A percentile compares a stretch with the other conserved stretches of the same genome.
Conservation (phyloP, 805 yeast genomes). For the Cyberlindnera bimundalis region DNA sequence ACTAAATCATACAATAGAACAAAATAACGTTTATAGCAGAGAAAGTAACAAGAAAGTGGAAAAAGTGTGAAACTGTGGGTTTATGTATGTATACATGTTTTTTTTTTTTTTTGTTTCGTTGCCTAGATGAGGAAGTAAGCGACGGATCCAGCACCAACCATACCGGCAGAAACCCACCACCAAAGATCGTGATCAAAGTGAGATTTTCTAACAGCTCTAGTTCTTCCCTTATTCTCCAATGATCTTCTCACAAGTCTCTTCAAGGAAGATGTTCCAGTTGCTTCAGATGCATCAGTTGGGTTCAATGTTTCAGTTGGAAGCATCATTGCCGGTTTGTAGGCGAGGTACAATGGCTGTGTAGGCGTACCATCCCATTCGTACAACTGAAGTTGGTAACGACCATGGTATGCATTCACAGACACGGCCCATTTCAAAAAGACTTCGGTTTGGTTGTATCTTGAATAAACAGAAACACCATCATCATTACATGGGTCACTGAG, state of each 20-base stretch:
- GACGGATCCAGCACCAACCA: slow-evolving; percentile 37
- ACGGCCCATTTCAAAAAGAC: slow-evolving; percentile 56
- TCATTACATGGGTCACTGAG: slow-evolving; percentile 84
- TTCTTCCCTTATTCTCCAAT: slow-evolving; percentile 74
- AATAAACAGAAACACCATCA: slow-evolving; percentile 55
- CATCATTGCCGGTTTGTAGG: slow-evolving; percentile 94
- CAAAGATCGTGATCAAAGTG: slow-evolving; percentile 41
- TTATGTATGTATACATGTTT: too few species aligned
- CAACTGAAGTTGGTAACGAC: slow-evolving; percentile 71
- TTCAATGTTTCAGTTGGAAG: slow-evolving; percentile 88
- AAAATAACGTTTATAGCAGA: too few species aligned
- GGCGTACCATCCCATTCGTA: slow-evolving; percentile 76
- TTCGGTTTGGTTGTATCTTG: slow-evolving; percentile 69
- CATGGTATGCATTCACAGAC: slow-evolving; percentile 73
- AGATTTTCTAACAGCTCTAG: slow-evolving; percentile 57
- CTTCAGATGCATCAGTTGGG: slow-evolving; percentile 56
- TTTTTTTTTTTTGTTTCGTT: not conserved
- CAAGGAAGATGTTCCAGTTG: slow-evolving; percentile 29
- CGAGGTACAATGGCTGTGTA: slow-evolving; percentile 85
- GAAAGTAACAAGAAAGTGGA: too few species aligned
- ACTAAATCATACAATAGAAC: too few species aligned
- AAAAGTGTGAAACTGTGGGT: too few species aligned
- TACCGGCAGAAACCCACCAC: slow-evolving; percentile 55
- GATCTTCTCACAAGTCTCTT: slow-evolving; percentile 58
- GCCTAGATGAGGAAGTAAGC: slow-evolving; percentile 23